Evolutionary conservation across 139 green algal genomes (phyloP).

Genomic region (Eudorina sp.): DNA sequence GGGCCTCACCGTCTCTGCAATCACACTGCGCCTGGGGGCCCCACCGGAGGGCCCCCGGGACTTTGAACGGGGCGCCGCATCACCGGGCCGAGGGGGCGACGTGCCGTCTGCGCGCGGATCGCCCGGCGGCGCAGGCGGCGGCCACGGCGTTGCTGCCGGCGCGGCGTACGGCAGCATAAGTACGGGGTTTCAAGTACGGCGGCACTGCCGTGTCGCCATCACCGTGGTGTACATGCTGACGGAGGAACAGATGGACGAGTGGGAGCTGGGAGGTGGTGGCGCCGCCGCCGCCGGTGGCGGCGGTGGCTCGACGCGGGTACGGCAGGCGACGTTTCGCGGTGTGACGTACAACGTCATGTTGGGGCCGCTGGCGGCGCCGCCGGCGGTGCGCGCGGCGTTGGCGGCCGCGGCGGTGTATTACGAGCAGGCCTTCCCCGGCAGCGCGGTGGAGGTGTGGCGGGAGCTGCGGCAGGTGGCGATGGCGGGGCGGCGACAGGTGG

Average conservation of each 20-base stretch:
- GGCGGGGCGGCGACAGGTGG: background rate
- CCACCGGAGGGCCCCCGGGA: too few relatives aligned
- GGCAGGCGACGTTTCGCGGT: background rate
- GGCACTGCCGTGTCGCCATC: background rate
- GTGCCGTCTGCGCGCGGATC: too few relatives aligned
- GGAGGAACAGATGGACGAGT: background rate
- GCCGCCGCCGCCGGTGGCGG: background rate
- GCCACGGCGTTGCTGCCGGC: background rate
- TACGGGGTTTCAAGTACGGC: background rate
- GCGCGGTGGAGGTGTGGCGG: background rate
- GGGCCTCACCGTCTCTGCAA: background rate
- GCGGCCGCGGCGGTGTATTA: background rate
- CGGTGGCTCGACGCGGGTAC: background rate
- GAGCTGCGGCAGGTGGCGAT: background rate
- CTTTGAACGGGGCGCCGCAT: too few relatives aligned
- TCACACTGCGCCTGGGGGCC: constrained; percentile 5
- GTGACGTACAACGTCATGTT: constrained; percentile 13
- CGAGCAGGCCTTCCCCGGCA: constrained; percentile 7
- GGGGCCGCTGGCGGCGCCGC: constrained; percentile 11
- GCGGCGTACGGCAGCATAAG: too few relatives aligned
- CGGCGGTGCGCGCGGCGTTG: background rate
- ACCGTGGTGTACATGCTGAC: background rate
- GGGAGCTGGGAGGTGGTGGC: background rate
- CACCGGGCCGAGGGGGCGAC: too few relatives aligned
- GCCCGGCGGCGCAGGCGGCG: background rate